Percentiles rank a stretch among this genome's conserved stretches.
phyloP scores from a whole-genome alignment of 75 land plant species.

The Cunninghamia lanceolata region DNA sequence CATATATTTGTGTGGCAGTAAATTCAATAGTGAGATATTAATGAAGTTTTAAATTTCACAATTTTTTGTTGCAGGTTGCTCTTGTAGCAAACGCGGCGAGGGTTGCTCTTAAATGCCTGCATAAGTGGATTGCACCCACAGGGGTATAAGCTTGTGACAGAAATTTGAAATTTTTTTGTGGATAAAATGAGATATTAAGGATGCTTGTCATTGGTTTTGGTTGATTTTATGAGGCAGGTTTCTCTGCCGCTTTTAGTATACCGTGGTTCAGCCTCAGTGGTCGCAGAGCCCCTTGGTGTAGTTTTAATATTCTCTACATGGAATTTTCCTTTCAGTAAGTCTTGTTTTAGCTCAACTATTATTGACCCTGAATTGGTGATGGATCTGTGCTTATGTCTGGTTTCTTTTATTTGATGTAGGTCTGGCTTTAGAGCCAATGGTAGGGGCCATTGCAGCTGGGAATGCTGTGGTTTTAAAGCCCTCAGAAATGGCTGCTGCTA shows the following conservation, averaged over 20 bases:
- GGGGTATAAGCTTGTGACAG: neutral
- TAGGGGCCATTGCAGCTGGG: conserved; percentile 92
- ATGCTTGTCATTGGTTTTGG: neutral
- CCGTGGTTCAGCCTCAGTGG: conserved; percentile 40
- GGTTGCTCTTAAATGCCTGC: neutral
- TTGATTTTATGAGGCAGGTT: neutral
- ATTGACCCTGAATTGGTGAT: neutral
- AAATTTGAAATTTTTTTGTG: neutral
- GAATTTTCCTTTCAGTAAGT: conserved; percentile 87
- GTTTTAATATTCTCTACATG: conserved; percentile 77
- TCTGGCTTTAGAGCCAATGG: conserved; percentile 59
- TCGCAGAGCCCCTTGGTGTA: conserved; percentile 84
- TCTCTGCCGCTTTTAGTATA: neutral
- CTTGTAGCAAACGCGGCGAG: neutral
- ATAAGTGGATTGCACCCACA: neutral
- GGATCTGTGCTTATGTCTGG: neutral
- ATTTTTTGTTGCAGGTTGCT: neutral
- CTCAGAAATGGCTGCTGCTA: conserved; percentile 68
- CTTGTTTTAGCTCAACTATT: neutral
- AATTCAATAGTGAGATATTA: too few species aligned
- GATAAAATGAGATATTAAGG: neutral
- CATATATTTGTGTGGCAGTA: neutral
- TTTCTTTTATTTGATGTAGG: conserved; percentile 16
- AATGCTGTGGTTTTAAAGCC: conserved; percentile 68
- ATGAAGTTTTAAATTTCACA: too few species aligned